Base-by-base conservation (phyloP, 2,329 filamentous ascomycete species). In the Rhynchosporium agropyri region DNA sequence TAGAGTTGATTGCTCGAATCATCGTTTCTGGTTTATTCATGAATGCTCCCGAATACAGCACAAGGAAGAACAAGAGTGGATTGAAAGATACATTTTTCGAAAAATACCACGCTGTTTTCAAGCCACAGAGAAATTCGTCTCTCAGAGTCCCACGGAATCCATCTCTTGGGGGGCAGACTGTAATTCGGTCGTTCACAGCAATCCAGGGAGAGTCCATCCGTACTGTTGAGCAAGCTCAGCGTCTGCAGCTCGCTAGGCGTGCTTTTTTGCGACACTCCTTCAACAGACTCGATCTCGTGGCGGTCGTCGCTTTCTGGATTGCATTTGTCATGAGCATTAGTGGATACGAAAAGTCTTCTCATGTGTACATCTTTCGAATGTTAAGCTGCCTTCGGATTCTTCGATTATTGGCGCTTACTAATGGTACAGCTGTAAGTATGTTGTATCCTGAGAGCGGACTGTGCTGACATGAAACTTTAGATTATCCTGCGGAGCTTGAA, bases 181-280 rank as follows among this genome's bases (percentile, higher is more conserved):
- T 74, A 20, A 36, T 71, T 50, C 70, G 68, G 15, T 73, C 72
- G 26, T 74, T 74, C 82, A 87, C 82, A 6, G 77, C 91, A 65
- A 89, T 90, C 74, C 85, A 89, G 65, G 81, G 86, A n/a, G 69
- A 70, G 62, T 78, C 79, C 68, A 81, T 77, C 72, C 85, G 77
- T 77, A 95, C 82, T 72, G 82, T 81, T 67, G 90, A 83, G 79
- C 86, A 96, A 66, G 90, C 93, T 69, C 91, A 95, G 74, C 88
- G 94, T 65, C 83, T 89, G 69, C 89, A 96, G 67, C 83, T 99
- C 60, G 94, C 96, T 15, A 89, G 95, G 59, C 86, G 95, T 66
- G 96, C 95, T 1, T 98, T 97, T 75, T 79, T 99, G 61, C 87
- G 95, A 15, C 95, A 99, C 76, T 93, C 92, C 0, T 99, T 99